These are phyloP conservation scores for Phytopythium oedochilum DNA, from an alignment of 352 stramenopile species.

Conservation along the genomic window DNA sequence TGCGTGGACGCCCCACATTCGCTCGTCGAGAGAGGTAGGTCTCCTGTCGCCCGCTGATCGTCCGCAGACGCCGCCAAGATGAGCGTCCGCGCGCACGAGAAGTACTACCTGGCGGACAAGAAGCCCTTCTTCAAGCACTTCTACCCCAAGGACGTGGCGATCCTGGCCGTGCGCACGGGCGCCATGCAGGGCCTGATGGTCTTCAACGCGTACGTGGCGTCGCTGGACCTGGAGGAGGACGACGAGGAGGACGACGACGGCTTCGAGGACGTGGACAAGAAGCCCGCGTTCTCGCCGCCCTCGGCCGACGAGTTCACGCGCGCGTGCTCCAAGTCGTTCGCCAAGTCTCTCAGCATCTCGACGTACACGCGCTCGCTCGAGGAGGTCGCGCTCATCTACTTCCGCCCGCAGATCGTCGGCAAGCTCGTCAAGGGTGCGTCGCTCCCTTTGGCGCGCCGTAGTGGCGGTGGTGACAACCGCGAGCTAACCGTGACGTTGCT, in stretches of 20 bases:
- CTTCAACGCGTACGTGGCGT: constrained; percentile 74
- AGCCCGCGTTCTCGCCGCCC: constrained; percentile 46
- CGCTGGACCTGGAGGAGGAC: constrained; percentile 64
- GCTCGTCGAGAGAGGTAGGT: no score
- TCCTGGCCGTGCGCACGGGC: constrained; percentile 55
- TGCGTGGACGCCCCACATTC: no score
- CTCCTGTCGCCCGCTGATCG: not conserved
- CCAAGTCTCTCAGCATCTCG: constrained; percentile 78
- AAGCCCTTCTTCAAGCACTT: constrained; percentile 87
- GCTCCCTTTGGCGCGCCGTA: no score
- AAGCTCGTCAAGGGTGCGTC: constrained; percentile 79
- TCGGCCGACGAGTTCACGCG: constrained; percentile 51
- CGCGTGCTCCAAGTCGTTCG: constrained; percentile 52
- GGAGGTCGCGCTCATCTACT: constrained; percentile 51
- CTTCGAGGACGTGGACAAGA: constrained; percentile 28
- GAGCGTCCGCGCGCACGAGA: constrained; percentile 55
- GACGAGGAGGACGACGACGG: constrained; percentile 35
- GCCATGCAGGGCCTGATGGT: constrained; percentile 70
- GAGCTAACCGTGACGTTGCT: no score
- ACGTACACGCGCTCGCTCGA: constrained; percentile 76
- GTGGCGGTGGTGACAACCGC: no score
- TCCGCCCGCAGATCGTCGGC: constrained; percentile 49
- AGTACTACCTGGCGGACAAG: constrained; percentile 79
- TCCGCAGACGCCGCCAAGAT: constrained; percentile 13
- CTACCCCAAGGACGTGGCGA: constrained; percentile 57